Percentiles rank a stretch among this genome's conserved stretches.
These are phyloP conservation scores for Wickerhamiella dianesei DNA, from an alignment of 805 yeast genomes.

Conservation along the genomic window DNA sequence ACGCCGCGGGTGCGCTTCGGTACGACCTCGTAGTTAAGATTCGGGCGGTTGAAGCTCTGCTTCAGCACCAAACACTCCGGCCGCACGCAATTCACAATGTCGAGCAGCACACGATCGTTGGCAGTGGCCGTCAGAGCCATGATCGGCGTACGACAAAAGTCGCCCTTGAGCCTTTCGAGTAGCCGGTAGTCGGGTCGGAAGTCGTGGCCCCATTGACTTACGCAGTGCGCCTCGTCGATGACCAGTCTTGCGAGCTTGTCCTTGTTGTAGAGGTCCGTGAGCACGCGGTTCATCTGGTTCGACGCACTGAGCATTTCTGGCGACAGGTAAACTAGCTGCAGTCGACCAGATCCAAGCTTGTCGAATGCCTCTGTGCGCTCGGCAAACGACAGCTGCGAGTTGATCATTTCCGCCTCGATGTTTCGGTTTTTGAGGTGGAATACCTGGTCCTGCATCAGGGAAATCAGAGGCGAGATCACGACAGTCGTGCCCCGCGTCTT, in stretches of 20 bases:
- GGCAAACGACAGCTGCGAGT: conserved; percentile 53
- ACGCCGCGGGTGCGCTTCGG: conserved; percentile 33
- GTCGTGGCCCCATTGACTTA: conserved; percentile 98
- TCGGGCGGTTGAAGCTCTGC: conserved; percentile 86
- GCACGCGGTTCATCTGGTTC: conserved; percentile 48
- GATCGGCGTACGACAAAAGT: conserved; percentile 70
- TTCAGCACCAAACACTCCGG: conserved; percentile 48
- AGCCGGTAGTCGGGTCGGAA: conserved; percentile 91
- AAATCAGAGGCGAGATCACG: conserved; percentile 86
- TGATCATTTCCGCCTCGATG: conserved; percentile 77
- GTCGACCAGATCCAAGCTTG: conserved; percentile 46
- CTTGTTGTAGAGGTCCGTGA: conserved; percentile 41
- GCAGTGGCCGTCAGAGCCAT: conserved; percentile 98
- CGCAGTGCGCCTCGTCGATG: conserved; percentile 97
- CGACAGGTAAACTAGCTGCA: conserved; percentile 72
- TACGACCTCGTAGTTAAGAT: conserved; percentile 63
- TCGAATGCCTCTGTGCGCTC: conserved; percentile 53
- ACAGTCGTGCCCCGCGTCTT: conserved; percentile 71
- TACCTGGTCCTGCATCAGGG: conserved; percentile 96
- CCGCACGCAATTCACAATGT: conserved; percentile 66
- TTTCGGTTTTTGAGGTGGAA: conserved; percentile 54
- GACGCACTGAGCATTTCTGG: conserved; percentile 90
- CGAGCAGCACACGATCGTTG: conserved; percentile 74
- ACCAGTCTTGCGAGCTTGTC: conserved; percentile 67
- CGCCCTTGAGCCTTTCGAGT: conserved; percentile 53